Percentiles rank a stretch among this genome's conserved stretches.
Evolutionary conservation across 2,329 filamentous ascomycete genomes (phyloP).

Genomic region (Teratosphaeria gauchensis): DNA sequence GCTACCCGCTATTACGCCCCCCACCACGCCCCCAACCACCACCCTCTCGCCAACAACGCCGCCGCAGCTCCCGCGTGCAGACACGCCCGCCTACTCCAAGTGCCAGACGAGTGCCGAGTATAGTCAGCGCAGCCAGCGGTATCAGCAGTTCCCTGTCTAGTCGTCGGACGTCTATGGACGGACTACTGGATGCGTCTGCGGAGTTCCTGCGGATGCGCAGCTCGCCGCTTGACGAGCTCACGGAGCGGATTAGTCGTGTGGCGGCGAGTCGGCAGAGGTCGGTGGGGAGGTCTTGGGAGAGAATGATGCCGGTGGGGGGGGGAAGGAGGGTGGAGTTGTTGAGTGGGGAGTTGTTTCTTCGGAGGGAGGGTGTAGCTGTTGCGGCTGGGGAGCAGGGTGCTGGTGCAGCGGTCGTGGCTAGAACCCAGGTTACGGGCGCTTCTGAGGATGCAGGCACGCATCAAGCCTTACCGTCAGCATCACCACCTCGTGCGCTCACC

Average conservation of each 20-base stretch:
- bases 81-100: background rate
- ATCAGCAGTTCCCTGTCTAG: slow-evolving; percentile 1
- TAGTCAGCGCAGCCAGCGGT: slow-evolving; percentile 8
- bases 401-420: background rate
- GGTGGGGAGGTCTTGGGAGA: slow-evolving; percentile 16
- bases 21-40: slow-evolving; percentile 5
- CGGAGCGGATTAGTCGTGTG: slow-evolving; percentile 20
- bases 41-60: background rate
- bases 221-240: slow-evolving; percentile 25
- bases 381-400: background rate
- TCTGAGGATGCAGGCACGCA: background rate
- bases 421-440: background rate
- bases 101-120: background rate
- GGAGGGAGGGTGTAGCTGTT: slow-evolving; percentile 2
- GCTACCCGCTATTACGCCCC: slow-evolving; percentile 14
- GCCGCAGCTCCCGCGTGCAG: background rate
- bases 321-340: slow-evolving; percentile 12
- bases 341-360: slow-evolving; percentile 13
- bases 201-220: slow-evolving; percentile 13
- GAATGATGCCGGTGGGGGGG: slow-evolving; percentile 2
- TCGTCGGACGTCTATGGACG: slow-evolving; percentile 2
- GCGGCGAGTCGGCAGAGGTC: slow-evolving; percentile 14
- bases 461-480: background rate
- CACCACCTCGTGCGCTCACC: background rate
- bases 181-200: slow-evolving; percentile 5